These are phyloP conservation scores for Amanita rubescens DNA, from an alignment of 768 basidiomycete species.

Conservation along the genomic window DNA sequence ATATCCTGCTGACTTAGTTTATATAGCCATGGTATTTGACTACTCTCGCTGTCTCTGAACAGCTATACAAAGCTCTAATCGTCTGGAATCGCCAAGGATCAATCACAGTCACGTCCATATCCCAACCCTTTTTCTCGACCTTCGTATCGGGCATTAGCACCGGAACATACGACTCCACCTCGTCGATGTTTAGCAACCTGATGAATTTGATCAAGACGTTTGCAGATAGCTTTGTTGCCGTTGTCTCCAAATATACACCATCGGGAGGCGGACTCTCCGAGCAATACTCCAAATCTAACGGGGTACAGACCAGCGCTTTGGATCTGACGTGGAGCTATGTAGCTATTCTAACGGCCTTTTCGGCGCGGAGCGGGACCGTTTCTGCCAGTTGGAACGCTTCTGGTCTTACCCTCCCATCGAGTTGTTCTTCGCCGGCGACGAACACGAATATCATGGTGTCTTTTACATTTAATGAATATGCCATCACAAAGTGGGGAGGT, in stretches of 20 bases:
- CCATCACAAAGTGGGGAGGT: slow-evolving; percentile 57
- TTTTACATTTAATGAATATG: slow-evolving; percentile 58
- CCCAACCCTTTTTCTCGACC: slow-evolving; percentile 64
- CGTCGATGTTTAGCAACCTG: slow-evolving; percentile 42
- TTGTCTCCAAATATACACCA: slow-evolving; percentile 57
- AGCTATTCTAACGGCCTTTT: slow-evolving; percentile 49
- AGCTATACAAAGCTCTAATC: slow-evolving; percentile 62
- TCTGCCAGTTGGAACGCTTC: slow-evolving; percentile 60
- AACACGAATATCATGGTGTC: slow-evolving; percentile 28
- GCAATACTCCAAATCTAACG: slow-evolving; percentile 46
- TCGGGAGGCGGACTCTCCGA: slow-evolving; percentile 52
- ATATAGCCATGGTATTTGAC: slow-evolving; percentile 67
- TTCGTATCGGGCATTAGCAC: slow-evolving; percentile 39
- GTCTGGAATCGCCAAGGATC: slow-evolving; percentile 51
- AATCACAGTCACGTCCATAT: slow-evolving; percentile 47
- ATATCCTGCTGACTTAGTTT: background rate
- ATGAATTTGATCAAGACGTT: slow-evolving; percentile 40
- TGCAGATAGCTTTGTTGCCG: slow-evolving; percentile 58
- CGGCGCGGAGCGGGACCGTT: slow-evolving; percentile 39
- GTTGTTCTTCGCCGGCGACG: slow-evolving; percentile 21
- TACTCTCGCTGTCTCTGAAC: slow-evolving; percentile 65
- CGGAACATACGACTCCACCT: slow-evolving; percentile 44
- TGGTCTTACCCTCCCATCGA: slow-evolving; percentile 40
- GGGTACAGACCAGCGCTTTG: slow-evolving; percentile 47
- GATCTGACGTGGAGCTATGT: slow-evolving; percentile 79